Conservation (phyloP, 805 yeast species). For the Lachancea lanzarotensis region DNA sequence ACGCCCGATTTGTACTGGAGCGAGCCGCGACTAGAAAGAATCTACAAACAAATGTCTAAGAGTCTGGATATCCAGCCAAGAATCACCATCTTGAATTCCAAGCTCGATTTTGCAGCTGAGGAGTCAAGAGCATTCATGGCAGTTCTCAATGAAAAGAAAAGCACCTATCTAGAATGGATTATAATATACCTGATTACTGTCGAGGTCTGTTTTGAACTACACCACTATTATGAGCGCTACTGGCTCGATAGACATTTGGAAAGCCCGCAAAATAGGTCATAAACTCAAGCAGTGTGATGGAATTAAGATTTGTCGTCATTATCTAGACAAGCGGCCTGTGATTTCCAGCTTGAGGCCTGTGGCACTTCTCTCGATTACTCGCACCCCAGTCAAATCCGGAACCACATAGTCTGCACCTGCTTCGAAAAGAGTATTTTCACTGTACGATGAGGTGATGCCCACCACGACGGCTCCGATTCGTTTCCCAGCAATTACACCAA, state of each 20-base stretch:
- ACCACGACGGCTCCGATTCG: slow-evolving; percentile 69
- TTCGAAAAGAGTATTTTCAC: slow-evolving; percentile 51
- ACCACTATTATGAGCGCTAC: slow-evolving; percentile 62
- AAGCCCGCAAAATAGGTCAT: background rate
- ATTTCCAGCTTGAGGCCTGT: slow-evolving; percentile 13
- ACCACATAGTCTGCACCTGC: slow-evolving; percentile 79
- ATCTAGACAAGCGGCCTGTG: background rate
- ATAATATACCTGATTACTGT: slow-evolving; percentile 76
- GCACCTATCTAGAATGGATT: slow-evolving; percentile 80
- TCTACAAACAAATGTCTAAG: slow-evolving; percentile 64
- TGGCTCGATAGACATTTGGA: slow-evolving; percentile 2
- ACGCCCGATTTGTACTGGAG: slow-evolving; percentile 94
- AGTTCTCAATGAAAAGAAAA: slow-evolving; percentile 67
- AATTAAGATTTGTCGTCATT: no score
- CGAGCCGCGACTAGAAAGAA: slow-evolving; percentile 74
- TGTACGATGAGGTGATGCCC: slow-evolving; percentile 71
- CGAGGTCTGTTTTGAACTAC: slow-evolving; percentile 76
- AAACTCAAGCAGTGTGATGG: no score
- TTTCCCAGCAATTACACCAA: slow-evolving; percentile 72
- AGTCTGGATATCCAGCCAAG: slow-evolving; percentile 72
- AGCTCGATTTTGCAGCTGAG: slow-evolving; percentile 85
- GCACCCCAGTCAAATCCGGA: slow-evolving; percentile 44
- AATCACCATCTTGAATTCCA: slow-evolving; percentile 71
- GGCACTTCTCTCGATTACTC: slow-evolving; percentile 14
- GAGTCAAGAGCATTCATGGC: slow-evolving; percentile 74